These are phyloP conservation scores for Niebla homalea DNA, from an alignment of 495 filamentous ascomycete genomes.

Conservation along the genomic window DNA sequence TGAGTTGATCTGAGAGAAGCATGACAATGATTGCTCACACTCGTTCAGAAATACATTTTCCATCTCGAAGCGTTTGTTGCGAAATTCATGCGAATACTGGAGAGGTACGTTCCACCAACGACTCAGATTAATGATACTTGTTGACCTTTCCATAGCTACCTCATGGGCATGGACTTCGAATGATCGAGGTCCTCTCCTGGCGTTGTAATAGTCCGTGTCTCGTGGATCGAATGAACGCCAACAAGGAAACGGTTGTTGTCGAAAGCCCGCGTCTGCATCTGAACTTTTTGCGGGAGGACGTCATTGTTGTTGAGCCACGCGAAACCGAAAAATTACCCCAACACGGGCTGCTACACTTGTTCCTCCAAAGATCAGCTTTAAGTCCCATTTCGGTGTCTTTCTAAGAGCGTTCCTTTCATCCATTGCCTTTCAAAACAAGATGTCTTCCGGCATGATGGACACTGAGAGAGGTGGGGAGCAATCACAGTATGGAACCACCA, in stretches of 20 bases:
- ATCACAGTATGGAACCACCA: constrained; percentile 36
- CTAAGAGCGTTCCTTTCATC: too few relatives aligned
- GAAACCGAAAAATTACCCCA: too few relatives aligned
- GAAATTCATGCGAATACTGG: constrained; percentile 91
- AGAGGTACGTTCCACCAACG: constrained; percentile 39
- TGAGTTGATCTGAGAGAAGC: constrained; percentile 21
- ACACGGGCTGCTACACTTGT: too few relatives aligned
- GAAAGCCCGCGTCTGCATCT: not conserved
- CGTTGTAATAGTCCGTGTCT: not conserved
- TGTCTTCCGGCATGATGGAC: constrained; percentile 35
- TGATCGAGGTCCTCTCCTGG: not conserved
- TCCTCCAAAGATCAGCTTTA: too few relatives aligned
- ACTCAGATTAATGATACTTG: not conserved
- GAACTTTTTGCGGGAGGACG: not conserved
- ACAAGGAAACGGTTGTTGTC: too few relatives aligned
- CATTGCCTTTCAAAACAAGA: not conserved
- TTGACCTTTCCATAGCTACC: constrained; percentile 40
- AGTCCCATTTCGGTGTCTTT: too few relatives aligned
- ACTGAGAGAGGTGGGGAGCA: constrained; percentile 50
- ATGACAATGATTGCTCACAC: not conserved
- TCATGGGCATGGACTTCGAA: constrained; percentile 78
- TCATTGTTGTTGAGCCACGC: not conserved
- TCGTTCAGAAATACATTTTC: constrained; percentile 73
- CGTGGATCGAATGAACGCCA: not conserved
- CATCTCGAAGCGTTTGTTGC: constrained; percentile 97